Evolutionary conservation across 2,329 filamentous ascomycete species (phyloP).

Genomic region (Lomentospora prolificans): DNA sequence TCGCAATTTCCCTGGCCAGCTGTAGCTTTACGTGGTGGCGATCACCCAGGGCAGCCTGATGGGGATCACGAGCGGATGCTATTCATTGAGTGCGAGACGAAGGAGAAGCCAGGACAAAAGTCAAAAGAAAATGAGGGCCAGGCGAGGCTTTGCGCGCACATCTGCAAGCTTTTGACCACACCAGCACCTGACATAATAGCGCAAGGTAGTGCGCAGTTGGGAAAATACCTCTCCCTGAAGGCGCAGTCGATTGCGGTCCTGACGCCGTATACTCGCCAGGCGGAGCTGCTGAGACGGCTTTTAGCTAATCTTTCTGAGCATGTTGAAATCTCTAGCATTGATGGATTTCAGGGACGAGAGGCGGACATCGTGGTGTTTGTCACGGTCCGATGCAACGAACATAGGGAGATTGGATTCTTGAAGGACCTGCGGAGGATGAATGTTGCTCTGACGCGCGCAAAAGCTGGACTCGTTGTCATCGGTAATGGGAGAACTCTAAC

Average conservation of each 20-base stretch:
- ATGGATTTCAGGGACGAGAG: slow-evolving; percentile 32
- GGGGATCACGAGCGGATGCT: slow-evolving; percentile 16
- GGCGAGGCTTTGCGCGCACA: slow-evolving; percentile 22
- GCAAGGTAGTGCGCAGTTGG: neutral
- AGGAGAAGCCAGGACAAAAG: slow-evolving; percentile 25
- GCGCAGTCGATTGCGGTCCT: slow-evolving; percentile 24
- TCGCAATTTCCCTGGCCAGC: slow-evolving; percentile 2
- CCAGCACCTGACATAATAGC: neutral
- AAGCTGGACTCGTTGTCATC: slow-evolving; percentile 23
- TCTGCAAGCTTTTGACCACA: slow-evolving; percentile 21
- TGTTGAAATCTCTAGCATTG: slow-evolving; percentile 29
- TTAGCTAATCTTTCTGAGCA: slow-evolving; percentile 15
- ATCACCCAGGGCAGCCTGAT: slow-evolving; percentile 9
- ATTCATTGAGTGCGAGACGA: slow-evolving; percentile 24
- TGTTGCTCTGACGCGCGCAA: slow-evolving; percentile 28
- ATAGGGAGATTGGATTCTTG: slow-evolving; percentile 28
- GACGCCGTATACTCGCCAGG: slow-evolving; percentile 29
- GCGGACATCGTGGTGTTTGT: slow-evolving; percentile 32
- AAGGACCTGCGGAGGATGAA: slow-evolving; percentile 30
- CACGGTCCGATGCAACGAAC: slow-evolving; percentile 29
- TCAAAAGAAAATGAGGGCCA: slow-evolving; percentile 30
- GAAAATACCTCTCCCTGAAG: too few relatives aligned
- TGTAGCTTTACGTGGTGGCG: neutral
- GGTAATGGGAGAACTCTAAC: slow-evolving; percentile 21
- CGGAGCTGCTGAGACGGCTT: slow-evolving; percentile 19